These are phyloP conservation scores for Zizania latifolia DNA, from an alignment of 176 grass and related monocot species.

Conservation along the genomic window DNA sequence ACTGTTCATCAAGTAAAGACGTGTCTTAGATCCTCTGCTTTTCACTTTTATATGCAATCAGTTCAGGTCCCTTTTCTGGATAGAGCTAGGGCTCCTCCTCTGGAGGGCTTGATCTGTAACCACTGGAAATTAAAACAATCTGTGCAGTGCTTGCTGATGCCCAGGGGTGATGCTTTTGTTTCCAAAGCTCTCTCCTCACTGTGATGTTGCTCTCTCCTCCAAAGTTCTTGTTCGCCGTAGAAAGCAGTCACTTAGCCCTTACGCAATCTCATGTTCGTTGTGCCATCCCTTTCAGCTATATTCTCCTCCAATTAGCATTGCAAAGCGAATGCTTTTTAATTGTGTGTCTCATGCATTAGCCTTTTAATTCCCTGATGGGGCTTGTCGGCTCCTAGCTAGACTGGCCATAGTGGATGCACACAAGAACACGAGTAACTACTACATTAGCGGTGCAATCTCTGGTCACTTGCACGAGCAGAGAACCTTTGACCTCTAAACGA, in stretches of 20 bases:
- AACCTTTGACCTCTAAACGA: slow-evolving; percentile 21
- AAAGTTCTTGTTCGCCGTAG: slow-evolving; percentile 27
- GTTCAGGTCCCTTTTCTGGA: slow-evolving; percentile 11
- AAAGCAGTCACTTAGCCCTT: slow-evolving; percentile 59
- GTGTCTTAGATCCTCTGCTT: slow-evolving; percentile 16
- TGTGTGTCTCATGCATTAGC: slow-evolving; percentile 16
- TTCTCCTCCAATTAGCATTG: slow-evolving; percentile 30
- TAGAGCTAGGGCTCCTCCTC: slow-evolving; percentile 17
- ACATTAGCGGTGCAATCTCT: slow-evolving; percentile 7
- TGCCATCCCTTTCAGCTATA: slow-evolving; percentile 51
- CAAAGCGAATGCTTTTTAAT: slow-evolving; percentile 18
- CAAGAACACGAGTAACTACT: not conserved
- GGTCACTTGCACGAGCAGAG: not conserved
- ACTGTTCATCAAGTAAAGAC: not conserved
- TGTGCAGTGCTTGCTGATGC: not conserved
- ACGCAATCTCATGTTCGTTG: slow-evolving; percentile 50
- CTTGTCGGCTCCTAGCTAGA: not conserved
- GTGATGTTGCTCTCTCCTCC: slow-evolving; percentile 24
- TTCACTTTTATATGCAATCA: not conserved
- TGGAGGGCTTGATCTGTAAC: not conserved
- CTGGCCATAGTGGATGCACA: not conserved
- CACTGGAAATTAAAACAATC: not conserved
- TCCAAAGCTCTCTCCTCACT: slow-evolving; percentile 17
- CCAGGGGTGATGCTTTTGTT: slow-evolving; percentile 17
- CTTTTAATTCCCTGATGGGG: slow-evolving; percentile 14